Evolutionary conservation across 257 asterid species (phyloP).

Genomic region (Craterostigma plantagineum): DNA sequence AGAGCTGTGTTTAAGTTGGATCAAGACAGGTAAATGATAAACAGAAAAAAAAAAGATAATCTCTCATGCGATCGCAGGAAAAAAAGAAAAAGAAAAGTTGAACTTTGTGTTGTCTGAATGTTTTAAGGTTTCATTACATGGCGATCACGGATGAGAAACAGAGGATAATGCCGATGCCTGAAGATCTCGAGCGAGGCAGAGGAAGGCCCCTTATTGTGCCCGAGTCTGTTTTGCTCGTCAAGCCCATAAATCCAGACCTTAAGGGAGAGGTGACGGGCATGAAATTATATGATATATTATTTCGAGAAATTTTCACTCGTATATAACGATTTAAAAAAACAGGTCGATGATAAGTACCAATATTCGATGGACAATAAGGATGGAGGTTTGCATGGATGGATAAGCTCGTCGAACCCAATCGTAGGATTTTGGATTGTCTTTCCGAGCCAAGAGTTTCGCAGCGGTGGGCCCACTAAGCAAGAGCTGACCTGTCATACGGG

Average conservation of each 20-base stretch:
- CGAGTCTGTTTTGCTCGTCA: conserved; percentile 35
- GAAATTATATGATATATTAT: background rate
- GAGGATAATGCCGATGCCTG: conserved; percentile 50
- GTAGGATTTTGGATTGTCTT: conserved; percentile 44
- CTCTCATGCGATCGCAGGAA: too few species aligned
- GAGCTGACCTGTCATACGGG: conserved; percentile 39
- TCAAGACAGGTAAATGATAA: conserved; percentile 23
- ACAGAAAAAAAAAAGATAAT: too few species aligned
- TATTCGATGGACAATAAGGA: conserved; percentile 54
- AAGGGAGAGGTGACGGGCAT: conserved; percentile 31
- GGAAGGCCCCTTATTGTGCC: conserved; percentile 37
- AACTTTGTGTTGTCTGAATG: too few species aligned
- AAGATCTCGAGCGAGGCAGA: conserved; percentile 30
- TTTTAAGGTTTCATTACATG: conserved; percentile 37
- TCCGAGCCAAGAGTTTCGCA: conserved; percentile 41
- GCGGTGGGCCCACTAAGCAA: conserved; percentile 49
- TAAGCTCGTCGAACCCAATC: conserved; percentile 28
- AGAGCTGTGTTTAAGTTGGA: conserved; percentile 30
- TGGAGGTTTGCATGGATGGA: conserved; percentile 48
- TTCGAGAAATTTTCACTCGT: too few species aligned
- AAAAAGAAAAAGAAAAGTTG: too few species aligned
- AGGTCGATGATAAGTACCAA: conserved; percentile 50
- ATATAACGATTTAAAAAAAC: background rate
- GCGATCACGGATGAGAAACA: conserved; percentile 43
- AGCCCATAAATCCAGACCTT: conserved; percentile 41